Evolutionary conservation across 345 rosid genomes (phyloP).

Genomic region (Leavenworthia alabamica): DNA sequence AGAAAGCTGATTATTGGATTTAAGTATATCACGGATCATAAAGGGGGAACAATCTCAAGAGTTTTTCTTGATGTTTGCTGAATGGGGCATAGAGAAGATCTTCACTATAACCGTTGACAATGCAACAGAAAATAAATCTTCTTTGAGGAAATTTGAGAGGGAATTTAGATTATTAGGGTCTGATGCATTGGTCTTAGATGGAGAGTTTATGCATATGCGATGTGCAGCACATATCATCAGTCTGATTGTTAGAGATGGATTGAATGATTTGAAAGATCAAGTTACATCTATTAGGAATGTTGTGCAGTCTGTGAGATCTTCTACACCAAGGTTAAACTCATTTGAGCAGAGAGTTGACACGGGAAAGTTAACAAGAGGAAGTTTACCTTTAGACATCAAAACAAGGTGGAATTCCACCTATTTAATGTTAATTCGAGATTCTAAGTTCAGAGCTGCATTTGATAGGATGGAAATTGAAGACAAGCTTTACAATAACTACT

Average conservation of each 20-base stretch:
- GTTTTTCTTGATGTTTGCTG: neutral
- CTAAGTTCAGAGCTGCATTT: neutral
- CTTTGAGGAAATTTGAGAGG: neutral
- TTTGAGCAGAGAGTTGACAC: neutral
- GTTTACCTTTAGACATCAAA: neutral
- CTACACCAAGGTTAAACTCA: neutral
- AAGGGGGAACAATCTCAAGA: accelerated
- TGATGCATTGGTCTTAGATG: neutral
- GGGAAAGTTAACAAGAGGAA: neutral
- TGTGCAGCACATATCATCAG: neutral
- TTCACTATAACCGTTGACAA: neutral
- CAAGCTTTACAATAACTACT: neutral
- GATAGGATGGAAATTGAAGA: neutral
- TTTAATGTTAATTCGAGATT: neutral
- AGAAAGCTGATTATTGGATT: neutral
- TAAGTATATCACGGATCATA: neutral
- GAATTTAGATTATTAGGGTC: accelerated
- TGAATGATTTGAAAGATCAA: neutral
- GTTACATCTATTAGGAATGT: neutral
- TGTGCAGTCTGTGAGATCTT: neutral
- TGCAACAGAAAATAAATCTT: neutral
- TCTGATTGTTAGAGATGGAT: neutral
- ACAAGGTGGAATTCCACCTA: neutral
- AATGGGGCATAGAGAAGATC: neutral
- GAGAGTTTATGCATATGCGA: neutral